Evolutionary conservation across 352 stramenopile genomes (phyloP), one percentile per base, ranked within the genome.

Genomic region (Pilasporangium apinafurcum): DNA sequence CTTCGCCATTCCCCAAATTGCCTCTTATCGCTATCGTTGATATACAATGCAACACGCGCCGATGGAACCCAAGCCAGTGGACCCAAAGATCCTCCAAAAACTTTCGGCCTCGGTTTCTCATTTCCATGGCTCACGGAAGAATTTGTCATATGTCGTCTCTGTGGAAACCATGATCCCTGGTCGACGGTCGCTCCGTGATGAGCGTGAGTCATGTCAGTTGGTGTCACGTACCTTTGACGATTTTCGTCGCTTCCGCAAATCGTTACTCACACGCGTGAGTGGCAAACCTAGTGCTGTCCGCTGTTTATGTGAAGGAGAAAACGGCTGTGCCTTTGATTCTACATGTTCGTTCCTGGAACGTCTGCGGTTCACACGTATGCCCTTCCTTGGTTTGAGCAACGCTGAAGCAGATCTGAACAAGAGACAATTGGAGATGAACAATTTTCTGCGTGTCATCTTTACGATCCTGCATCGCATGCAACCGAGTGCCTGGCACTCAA

Each of bases 81-180:
- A 91, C 58, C 76, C 80, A n/a, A 60, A 67, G 40, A 88, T 91
- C 48, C 72, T 91, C 26, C 83, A 86, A 61, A 86, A 85, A 51
- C 57, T 91, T 16, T 84, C 73, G 31, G 75, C 79, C 17, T 82
- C 75, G 7, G 77, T 89, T 24, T 84, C 73, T 31, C 72, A 84
- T 41, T 77, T 72, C 42, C 68, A 79, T 17, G 79, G 79, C 1
- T 48, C 70, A 32, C 71, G 73, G 55, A 86, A 72, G 63, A 84
- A 84, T 52, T 52, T 84, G n/a, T 80, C 71, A 35, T 91, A 83
- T 31, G 69, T 88, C 17, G 77, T 91, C 39, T 87, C 75, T 5
- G 74, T 91, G 37, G 76, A 89, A 49, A 78, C 73, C 44, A 62
- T 88, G 27, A 71, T 83, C 37, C 70, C 72, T 0, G 67, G 74